phyloP scores from a whole-genome alignment of 441 rosid genomes.

The Theobroma grandiflorum region DNA sequence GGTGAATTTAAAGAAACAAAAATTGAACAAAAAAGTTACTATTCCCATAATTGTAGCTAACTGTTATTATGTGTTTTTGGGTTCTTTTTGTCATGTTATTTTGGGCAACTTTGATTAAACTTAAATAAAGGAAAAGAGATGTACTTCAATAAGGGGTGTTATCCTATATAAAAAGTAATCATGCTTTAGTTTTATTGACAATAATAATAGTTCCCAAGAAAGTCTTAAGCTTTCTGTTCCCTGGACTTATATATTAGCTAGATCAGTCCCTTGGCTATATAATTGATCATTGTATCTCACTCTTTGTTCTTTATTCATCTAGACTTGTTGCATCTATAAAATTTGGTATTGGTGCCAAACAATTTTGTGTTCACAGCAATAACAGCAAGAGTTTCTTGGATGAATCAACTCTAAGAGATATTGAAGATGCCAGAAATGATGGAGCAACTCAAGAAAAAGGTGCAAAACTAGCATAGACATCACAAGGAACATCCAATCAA shows the following conservation, averaged over 20 bases:
- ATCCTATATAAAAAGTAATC: background rate
- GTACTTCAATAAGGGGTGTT: background rate
- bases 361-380: background rate
- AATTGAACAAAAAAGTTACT: background rate
- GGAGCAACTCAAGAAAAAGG: too few relatives aligned
- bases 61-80: background rate
- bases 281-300: background rate
- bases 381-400: background rate
- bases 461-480: too few relatives aligned
- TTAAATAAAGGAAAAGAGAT: background rate
- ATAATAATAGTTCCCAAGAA: background rate
- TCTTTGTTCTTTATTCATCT: background rate
- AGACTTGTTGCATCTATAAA: background rate
- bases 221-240: background rate
- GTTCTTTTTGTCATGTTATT: background rate
- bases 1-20: background rate
- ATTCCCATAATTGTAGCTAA: background rate
- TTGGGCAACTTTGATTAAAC: background rate
- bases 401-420: background rate
- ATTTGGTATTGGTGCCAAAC: background rate
- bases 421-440: background rate
- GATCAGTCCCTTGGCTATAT: background rate
- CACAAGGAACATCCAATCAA: too few relatives aligned
- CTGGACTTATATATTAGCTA: background rate
- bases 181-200: background rate